phyloP scores from a whole-genome alignment of 805 yeast species.

The Cyberlindnera euphorbiiphila region DNA sequence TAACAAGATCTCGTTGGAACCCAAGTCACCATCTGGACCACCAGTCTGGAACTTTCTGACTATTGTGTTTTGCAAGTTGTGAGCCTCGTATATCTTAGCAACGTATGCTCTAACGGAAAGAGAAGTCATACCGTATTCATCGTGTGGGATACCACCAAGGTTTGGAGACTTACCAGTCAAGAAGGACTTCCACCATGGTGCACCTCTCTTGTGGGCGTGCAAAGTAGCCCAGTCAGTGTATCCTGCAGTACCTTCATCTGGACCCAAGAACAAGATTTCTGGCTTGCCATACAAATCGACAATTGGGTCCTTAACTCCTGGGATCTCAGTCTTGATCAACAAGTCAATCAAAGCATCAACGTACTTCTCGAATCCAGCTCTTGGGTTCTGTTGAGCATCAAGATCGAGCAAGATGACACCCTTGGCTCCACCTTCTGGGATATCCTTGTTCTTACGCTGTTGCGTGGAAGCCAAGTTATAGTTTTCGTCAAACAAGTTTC shows the following conservation, averaged over 20 bases:
- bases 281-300: constrained; percentile 81
- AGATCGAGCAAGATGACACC: constrained; percentile 85
- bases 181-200: constrained; percentile 98
- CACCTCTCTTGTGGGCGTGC: constrained; percentile 89
- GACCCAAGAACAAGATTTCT: constrained; percentile 95
- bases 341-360: constrained; percentile 88
- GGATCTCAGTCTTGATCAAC: constrained; percentile 63
- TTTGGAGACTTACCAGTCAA: constrained; percentile 92
- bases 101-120: constrained; percentile 90
- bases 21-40: constrained; percentile 98
- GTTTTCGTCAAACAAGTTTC: constrained; percentile 92
- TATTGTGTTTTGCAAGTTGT: constrained; percentile 51
- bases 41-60: constrained; percentile 91
- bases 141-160: constrained; percentile 97
- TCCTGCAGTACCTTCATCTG: constrained; percentile 98
- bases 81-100: constrained; percentile 78
- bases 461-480: constrained; percentile 94
- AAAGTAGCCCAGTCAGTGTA: constrained; percentile 96
- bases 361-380: constrained; percentile 85
- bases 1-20: constrained; percentile 88
- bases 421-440: constrained; percentile 98
- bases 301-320: constrained; percentile 39
- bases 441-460: constrained; percentile 95
- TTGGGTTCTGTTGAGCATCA: constrained; percentile 71
- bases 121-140: constrained; percentile 96